Evolutionary conservation across 1,284 basidiomycete genomes (phyloP).

Genomic region (Ustilago vetiveriae): DNA sequence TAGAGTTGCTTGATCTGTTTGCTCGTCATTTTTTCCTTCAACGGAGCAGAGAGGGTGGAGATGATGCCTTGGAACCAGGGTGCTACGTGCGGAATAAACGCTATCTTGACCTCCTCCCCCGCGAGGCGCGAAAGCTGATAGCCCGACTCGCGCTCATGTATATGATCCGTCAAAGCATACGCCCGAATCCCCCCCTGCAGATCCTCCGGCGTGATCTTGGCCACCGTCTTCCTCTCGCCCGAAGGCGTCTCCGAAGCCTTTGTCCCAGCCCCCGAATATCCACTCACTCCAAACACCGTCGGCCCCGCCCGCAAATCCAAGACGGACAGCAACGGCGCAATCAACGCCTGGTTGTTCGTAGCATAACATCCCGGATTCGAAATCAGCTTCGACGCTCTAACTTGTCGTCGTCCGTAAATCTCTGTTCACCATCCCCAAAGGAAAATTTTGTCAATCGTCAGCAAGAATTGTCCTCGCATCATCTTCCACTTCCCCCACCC

Average conservation of each 20-base stretch:
- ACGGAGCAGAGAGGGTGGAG: conserved; percentile 82
- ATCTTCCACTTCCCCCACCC: too few relatives aligned
- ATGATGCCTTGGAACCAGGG: conserved; percentile 98
- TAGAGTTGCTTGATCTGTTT: conserved; percentile 80
- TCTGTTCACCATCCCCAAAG: conserved; percentile 72
- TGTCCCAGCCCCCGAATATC: conserved; percentile 94
- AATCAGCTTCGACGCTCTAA: conserved; percentile 81
- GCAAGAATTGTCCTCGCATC: too few relatives aligned
- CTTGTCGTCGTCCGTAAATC: conserved; percentile 80
- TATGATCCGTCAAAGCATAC: conserved; percentile 94
- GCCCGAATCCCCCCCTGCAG: conserved; percentile 81
- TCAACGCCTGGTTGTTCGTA: conserved; percentile 88
- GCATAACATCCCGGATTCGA: conserved; percentile 98
- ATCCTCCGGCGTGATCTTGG: conserved; percentile 82
- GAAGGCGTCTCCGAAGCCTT: conserved; percentile 69
- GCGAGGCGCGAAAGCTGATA: conserved; percentile 79
- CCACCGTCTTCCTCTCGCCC: conserved; percentile 71
- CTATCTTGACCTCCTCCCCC: conserved; percentile 73
- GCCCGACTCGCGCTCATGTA: conserved; percentile 94
- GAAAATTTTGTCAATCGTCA: neutral
- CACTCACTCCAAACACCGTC: conserved; percentile 90
- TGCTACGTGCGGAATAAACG: conserved; percentile 86
- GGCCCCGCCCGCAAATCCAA: conserved; percentile 25
- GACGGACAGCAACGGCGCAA: conserved; percentile 85
- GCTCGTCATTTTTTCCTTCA: conserved; percentile 75